phyloP scores from a whole-genome alignment of 2,329 filamentous ascomycete species.

The Pseudogymnoascus sp. region DNA sequence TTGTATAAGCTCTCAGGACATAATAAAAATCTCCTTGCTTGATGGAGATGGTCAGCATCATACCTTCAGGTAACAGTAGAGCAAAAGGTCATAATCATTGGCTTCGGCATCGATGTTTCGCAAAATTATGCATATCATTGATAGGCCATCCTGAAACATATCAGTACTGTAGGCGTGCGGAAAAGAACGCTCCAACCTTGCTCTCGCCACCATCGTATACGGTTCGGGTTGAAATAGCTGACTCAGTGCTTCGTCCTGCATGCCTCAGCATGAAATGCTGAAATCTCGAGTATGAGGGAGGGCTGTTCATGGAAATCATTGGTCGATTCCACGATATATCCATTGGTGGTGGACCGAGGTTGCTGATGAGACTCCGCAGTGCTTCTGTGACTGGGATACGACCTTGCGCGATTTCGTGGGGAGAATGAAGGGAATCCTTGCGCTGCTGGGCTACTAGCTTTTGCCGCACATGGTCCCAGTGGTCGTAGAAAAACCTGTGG shows the following conservation, averaged over 20 bases:
- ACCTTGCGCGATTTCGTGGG: conserved; percentile 44
- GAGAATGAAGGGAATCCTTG: conserved; percentile 48
- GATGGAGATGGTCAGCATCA: conserved; percentile 13
- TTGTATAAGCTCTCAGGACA: conserved; percentile 9
- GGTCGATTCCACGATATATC: conserved; percentile 65
- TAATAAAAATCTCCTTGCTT: neutral
- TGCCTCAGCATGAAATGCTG: conserved; percentile 68
- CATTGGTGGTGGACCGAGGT: conserved; percentile 59
- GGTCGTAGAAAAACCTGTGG: conserved; percentile 63
- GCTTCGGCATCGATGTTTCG: conserved; percentile 59
- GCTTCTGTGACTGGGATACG: conserved; percentile 53
- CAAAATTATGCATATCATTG: conserved; percentile 62
- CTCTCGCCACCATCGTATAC: conserved; percentile 67
- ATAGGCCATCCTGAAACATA: conserved; percentile 50
- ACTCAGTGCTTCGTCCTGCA: conserved; percentile 58
- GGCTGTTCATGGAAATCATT: conserved; percentile 55
- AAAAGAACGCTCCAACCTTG: conserved; percentile 38
- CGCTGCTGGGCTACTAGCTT: conserved; percentile 54
- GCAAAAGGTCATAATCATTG: conserved; percentile 57
- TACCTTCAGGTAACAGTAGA: conserved; percentile 63
- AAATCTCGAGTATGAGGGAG: conserved; percentile 59
- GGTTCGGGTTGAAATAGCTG: conserved; percentile 55
- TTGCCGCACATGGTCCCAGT: conserved; percentile 64
- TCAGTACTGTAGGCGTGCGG: conserved; percentile 9
- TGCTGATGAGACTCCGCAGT: conserved; percentile 55